phyloP scores from a whole-genome alignment of 148 eudicot genomes.

The Simmondsia chinensis region DNA sequence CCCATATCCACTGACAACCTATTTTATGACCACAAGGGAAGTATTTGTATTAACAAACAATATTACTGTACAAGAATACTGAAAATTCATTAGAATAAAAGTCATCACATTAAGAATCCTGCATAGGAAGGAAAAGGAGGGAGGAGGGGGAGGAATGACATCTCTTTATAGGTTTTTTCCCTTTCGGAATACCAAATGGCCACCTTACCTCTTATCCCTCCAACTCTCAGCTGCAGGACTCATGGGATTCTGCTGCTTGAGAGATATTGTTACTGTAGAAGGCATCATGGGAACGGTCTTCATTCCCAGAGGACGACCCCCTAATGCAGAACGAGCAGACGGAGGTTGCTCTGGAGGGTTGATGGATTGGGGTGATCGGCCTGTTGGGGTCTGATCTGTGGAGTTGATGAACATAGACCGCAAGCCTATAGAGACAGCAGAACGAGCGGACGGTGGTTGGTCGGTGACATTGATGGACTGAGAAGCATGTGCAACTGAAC shows the following conservation, averaged over 20 bases:
- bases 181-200: no score
- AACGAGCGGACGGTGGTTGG: constrained; percentile 36
- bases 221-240: constrained; percentile 27
- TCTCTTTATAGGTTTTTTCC: no score
- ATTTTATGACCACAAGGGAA: constrained; percentile 8
- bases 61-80: no score
- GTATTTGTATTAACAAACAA: not conserved
- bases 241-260: constrained; percentile 35
- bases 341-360: constrained; percentile 46
- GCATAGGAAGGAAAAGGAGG: no score
- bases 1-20: constrained; percentile 82
- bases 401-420: constrained; percentile 17
- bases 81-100: not conserved
- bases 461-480: constrained; percentile 14
- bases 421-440: constrained; percentile 22
- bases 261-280: constrained; percentile 43
- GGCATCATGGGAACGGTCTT: constrained; percentile 55
- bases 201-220: constrained; percentile 55
- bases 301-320: constrained; percentile 36
- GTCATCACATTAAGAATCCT: no score
- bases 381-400: constrained; percentile 35
- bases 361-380: constrained; percentile 21
- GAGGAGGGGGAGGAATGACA: no score
- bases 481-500: constrained; percentile 14
- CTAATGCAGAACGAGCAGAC: constrained; percentile 36